Conservation (phyloP, 768 basidiomycete genomes). For the Trametes cingulata region DNA sequence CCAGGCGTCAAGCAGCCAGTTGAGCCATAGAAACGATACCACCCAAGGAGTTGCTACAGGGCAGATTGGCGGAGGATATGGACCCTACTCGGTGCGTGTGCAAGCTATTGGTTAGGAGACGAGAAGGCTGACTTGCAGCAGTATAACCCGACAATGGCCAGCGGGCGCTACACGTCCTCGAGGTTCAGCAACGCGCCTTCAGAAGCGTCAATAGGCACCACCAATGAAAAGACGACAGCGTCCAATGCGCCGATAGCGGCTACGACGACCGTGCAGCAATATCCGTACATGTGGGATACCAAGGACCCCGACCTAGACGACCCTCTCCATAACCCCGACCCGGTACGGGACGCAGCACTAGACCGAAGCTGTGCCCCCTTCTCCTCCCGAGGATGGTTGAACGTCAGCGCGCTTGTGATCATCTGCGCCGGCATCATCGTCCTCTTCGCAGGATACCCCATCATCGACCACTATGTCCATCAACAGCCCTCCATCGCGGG, state of each 20-base stretch:
- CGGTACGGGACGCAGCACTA: constrained; percentile 61
- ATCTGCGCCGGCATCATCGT: constrained; percentile 68
- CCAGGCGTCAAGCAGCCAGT: constrained; percentile 22
- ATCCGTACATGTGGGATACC: constrained; percentile 70
- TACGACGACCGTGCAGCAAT: constrained; percentile 64
- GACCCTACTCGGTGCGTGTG: constrained; percentile 74
- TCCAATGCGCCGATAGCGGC: constrained; percentile 36
- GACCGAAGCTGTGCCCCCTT: constrained; percentile 69
- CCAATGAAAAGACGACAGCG: constrained; percentile 37
- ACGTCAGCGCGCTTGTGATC: constrained; percentile 70
- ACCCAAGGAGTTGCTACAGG: constrained; percentile 81
- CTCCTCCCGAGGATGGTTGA: constrained; percentile 82
- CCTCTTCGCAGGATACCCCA: constrained; percentile 88
- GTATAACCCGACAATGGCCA: constrained; percentile 57
- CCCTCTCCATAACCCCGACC: constrained; percentile 84
- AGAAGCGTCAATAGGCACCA: constrained; percentile 42
- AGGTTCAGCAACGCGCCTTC: constrained; percentile 61
- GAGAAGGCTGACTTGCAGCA: constrained; percentile 28
- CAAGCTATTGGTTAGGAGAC: not conserved
- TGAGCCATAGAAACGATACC: constrained; percentile 49
- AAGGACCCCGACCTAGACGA: constrained; percentile 90
- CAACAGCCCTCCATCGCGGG: constrained; percentile 40
- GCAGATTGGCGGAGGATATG: constrained; percentile 76
- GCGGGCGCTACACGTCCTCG: constrained; percentile 47
- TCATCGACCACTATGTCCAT: constrained; percentile 56